Conservation (phyloP, 192 early-diverging fungal species). For the Backusella mclennaniae region DNA sequence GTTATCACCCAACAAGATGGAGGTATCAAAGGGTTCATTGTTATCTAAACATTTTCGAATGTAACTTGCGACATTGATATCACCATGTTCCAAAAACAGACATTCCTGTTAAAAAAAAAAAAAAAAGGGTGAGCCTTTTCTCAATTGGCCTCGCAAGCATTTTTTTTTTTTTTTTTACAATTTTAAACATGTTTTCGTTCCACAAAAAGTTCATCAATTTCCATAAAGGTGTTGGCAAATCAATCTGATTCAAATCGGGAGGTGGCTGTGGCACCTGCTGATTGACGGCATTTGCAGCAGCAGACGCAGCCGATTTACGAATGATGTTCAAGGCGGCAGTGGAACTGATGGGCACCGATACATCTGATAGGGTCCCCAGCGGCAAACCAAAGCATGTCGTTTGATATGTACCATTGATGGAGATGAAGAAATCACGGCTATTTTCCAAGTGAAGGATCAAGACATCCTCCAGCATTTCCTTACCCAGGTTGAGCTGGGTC, state of each 20-base stretch:
- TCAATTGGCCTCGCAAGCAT: too few relatives aligned
- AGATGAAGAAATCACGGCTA: conserved; percentile 84
- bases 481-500: conserved; percentile 52
- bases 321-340: neutral
- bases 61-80: conserved; percentile 58
- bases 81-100: conserved; percentile 63
- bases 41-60: conserved; percentile 80
- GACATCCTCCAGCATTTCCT: conserved; percentile 67
- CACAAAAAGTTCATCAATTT: conserved; percentile 71
- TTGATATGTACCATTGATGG: conserved; percentile 66
- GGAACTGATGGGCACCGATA: conserved; percentile 51
- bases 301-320: neutral
- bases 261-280: neutral
- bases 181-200: conserved; percentile 55
- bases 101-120: conserved; percentile 49
- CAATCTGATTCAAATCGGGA: neutral
- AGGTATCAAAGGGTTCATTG: conserved; percentile 65
- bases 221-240: conserved; percentile 44
- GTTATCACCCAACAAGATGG: conserved; percentile 32
- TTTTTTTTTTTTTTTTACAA: conserved; percentile 38
- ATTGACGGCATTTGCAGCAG: neutral
- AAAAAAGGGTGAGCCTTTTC: conserved; percentile 20
- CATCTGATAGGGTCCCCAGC: conserved; percentile 62
- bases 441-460: conserved; percentile 80
- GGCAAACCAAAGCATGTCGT: conserved; percentile 74